Conservation (phyloP, 257 asterid species). For the Solanum sejunctum region DNA sequence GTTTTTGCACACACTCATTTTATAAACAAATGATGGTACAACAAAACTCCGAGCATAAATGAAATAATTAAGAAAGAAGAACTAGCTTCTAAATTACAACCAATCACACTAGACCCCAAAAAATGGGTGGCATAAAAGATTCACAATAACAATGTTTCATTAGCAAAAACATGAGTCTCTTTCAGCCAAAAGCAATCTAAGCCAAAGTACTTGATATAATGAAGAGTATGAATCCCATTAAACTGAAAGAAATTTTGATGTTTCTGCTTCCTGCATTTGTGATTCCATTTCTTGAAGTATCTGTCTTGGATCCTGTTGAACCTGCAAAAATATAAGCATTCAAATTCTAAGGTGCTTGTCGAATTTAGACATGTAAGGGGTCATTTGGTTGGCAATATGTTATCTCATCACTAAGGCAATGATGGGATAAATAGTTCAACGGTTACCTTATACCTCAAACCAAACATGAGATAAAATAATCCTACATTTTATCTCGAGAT, state of each 20-base stretch:
- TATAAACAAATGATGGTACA: too few species aligned
- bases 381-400: too few species aligned
- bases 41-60: too few species aligned
- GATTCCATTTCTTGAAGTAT: slow-evolving; percentile 16
- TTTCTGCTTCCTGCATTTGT: slow-evolving; percentile 13
- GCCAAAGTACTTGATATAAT: slow-evolving; percentile 12
- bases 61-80: background rate
- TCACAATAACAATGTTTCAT: background rate
- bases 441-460: too few species aligned
- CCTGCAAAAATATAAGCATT: background rate
- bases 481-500: too few species aligned
- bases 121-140: background rate
- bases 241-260: slow-evolving; percentile 5
- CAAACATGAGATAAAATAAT: too few species aligned
- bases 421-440: too few species aligned
- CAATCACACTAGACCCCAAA: background rate
- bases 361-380: too few species aligned
- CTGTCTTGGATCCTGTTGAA: slow-evolving; percentile 27
- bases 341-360: background rate
- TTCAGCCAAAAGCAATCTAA: background rate
- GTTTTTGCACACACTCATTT: too few species aligned
- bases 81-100: background rate
- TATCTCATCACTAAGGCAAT: too few species aligned
- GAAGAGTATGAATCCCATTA: slow-evolving; percentile 13
- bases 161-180: background rate